Percentiles rank a stretch among this genome's conserved stretches.
phyloP scores from a whole-genome alignment of 352 stramenopile species.

The Phytopythium kandeliae region DNA sequence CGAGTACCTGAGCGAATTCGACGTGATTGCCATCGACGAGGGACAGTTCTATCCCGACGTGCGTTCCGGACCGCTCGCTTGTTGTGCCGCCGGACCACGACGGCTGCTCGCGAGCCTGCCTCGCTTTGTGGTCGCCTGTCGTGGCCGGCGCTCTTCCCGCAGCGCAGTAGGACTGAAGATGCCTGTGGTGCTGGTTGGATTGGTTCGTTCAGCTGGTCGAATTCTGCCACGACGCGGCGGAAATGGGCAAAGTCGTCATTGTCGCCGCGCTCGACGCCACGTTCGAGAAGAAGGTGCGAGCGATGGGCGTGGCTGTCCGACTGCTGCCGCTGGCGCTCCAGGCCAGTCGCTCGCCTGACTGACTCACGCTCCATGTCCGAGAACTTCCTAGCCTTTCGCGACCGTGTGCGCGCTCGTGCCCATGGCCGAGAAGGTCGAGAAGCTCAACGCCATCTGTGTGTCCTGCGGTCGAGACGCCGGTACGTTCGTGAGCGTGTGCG shows the following conservation, averaged over 20 bases:
- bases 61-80: conserved; percentile 4
- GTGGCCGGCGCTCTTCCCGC: background rate
- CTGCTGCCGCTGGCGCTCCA: too few species aligned
- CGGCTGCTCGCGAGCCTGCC: too few species aligned
- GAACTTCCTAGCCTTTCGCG: conserved; percentile 46
- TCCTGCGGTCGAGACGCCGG: conserved; percentile 69
- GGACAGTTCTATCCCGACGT: conserved; percentile 85
- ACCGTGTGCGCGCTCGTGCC: conserved; percentile 71
- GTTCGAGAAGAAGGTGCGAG: conserved; percentile 59
- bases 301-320: too few species aligned
- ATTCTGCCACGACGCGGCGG: conserved; percentile 67
- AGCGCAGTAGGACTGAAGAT: conserved; percentile 9
- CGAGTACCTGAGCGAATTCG: conserved; percentile 49
- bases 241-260: conserved; percentile 74
- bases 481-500: conserved; percentile 9
- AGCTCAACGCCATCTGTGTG: conserved; percentile 81
- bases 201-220: conserved; percentile 47
- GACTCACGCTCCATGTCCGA: too few species aligned
- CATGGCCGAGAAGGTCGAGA: conserved; percentile 69
- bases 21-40: conserved; percentile 86
- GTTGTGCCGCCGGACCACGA: too few species aligned
- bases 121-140: too few species aligned
- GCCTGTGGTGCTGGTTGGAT: too few species aligned
- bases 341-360: background rate
- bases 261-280: conserved; percentile 70